Percentiles rank a stretch among this genome's conserved stretches.
phyloP scores from a whole-genome alignment of 106 monocot genomes.

The Acorus calamus region DNA sequence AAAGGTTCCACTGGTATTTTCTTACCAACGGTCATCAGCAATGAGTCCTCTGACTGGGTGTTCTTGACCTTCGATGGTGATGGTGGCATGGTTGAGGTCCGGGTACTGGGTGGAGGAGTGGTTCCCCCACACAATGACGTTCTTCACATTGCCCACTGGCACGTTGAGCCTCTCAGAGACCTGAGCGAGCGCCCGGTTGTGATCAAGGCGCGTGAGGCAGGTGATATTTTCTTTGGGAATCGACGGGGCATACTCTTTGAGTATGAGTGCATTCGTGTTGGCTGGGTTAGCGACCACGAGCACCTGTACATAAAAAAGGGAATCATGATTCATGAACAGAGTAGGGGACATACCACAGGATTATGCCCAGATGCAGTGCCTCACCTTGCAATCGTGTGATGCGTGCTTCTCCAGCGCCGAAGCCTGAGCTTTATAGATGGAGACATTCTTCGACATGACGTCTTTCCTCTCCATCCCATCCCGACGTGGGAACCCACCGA shows the following conservation, averaged over 20 bases:
- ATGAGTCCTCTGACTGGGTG: constrained; percentile 43
- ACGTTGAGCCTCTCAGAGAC: constrained; percentile 44
- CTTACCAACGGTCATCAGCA: constrained; percentile 51
- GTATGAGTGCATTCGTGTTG: constrained; percentile 59
- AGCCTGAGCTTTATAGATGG: constrained; percentile 65
- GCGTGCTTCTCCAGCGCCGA: constrained; percentile 59
- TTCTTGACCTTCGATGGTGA: constrained; percentile 30
- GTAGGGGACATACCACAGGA: too few relatives aligned
- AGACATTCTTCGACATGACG: constrained; percentile 61
- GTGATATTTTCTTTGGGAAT: constrained; percentile 71
- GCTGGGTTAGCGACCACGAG: constrained; percentile 70
- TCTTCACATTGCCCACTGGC: constrained; percentile 50
- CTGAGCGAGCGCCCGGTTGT: constrained; percentile 65
- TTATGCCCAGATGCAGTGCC: too few relatives aligned
- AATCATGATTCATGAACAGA: not conserved
- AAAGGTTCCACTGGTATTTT: too few relatives aligned
- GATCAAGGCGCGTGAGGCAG: constrained; percentile 71
- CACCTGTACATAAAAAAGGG: constrained; percentile 23
- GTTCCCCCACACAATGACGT: constrained; percentile 76
- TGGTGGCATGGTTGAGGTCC: constrained; percentile 56
- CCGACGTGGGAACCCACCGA: constrained; percentile 53
- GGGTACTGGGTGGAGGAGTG: constrained; percentile 82
- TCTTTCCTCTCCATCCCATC: constrained; percentile 75
- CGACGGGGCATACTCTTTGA: constrained; percentile 65
- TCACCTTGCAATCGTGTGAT: constrained; percentile 65